Evolutionary conservation across 768 basidiomycete genomes (phyloP), one percentile per base, ranked within the genome.

Genomic region (Phanerodontia chrysosporium): DNA sequence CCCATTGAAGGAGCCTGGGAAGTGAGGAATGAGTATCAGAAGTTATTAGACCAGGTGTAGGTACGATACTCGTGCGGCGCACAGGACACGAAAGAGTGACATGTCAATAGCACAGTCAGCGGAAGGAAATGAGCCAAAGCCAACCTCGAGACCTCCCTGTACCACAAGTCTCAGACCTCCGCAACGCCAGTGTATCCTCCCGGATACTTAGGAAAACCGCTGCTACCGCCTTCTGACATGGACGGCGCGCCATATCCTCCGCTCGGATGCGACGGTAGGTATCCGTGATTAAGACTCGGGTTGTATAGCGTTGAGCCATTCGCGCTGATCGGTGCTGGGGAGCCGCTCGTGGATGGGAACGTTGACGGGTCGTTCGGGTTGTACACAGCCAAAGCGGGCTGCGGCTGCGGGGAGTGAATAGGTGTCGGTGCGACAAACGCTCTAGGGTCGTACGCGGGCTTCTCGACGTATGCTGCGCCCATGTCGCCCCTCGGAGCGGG

Each of bases 341-440:
- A 36, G 21, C 24, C 27, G 55, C 35, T 24, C 30, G 57, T 51
- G n/a, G 49, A 21, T 8, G 57, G 51, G 51, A 59, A 60, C 44
- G 62, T 58, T 27, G 44, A 29, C 18, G 60, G 62, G 54, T 58
- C 54, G 48, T 59, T 44, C 21, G 62, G 62, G 45, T 60, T 58
- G 45, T 59, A 51, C 25, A 53, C 44, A 22, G 45, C 27, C 57
- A 53, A 21, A 3, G n/a, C 27, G 6, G 21, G 6, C 39, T 10
- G 18, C 39, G 39, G 39, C 4, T 4, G 6, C 27, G 42, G 14
- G 9, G 39, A 8, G n/a, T 5, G 2, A 7, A 28, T 9, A 7
- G 58, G 39, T 27, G 25, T 27, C 13, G 48, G 36, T 7, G 29
- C 45, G 9, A 12, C 32, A 35, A 35, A 57, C 30, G 30, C 16